These are phyloP conservation scores for Suhomyces taliae DNA, from an alignment of 1,139 yeast genomes.

Conservation along the genomic window DNA sequence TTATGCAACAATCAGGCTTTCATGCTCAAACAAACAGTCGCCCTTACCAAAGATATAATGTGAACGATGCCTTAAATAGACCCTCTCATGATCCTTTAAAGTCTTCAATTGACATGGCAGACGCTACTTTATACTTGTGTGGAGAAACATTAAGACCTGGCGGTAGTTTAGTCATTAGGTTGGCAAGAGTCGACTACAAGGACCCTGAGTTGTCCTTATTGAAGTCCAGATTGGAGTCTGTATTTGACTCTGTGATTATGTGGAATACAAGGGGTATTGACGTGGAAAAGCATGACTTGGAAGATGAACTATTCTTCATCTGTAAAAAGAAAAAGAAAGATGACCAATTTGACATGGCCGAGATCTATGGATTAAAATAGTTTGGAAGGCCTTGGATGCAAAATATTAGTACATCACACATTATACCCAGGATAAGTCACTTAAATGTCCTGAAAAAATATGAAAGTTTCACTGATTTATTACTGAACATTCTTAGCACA, in stretches of 20 bases:
- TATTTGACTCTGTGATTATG: conserved; percentile 51
- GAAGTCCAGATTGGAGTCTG: conserved; percentile 54
- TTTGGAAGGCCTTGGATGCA: no score
- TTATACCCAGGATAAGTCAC: no score
- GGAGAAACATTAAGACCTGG: conserved; percentile 64
- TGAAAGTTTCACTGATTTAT: no score
- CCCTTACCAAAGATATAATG: conserved; percentile 50
- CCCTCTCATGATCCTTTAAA: conserved; percentile 28
- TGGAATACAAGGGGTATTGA: conserved; percentile 12
- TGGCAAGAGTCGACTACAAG: conserved; percentile 55
- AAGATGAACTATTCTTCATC: conserved; percentile 69
- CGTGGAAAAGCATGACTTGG: background rate
- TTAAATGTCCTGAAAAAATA: no score
- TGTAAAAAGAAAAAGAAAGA: conserved; percentile 50
- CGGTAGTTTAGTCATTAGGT: conserved; percentile 75
- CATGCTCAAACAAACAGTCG: conserved; percentile 74
- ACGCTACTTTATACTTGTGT: conserved; percentile 80
- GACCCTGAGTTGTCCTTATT: conserved; percentile 59
- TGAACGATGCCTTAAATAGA: conserved; percentile 27
- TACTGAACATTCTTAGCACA: no score
- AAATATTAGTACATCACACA: no score
- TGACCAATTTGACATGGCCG: conserved; percentile 35
- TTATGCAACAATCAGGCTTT: conserved; percentile 62
- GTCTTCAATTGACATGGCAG: conserved; percentile 67
- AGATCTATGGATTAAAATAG: conserved; percentile 1